These are phyloP conservation scores for Mortierella sp. DNA, from an alignment of 371 early-diverging fungal species.

Conservation along the genomic window DNA sequence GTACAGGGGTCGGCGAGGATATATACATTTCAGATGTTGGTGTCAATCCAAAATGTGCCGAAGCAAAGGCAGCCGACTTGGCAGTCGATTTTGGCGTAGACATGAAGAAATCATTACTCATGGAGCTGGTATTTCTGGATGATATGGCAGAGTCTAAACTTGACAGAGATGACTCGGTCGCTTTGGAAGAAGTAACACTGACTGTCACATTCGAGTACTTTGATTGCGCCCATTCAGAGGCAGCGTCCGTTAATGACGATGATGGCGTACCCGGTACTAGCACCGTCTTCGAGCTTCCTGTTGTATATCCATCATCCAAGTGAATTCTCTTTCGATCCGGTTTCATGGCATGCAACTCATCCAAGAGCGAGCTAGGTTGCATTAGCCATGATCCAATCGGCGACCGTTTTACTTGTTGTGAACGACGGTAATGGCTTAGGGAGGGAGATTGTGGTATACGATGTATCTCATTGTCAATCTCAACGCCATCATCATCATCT, in stretches of 20 bases:
- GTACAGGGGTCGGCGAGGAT: neutral
- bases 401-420: neutral
- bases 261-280: neutral
- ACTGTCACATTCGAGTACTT: neutral
- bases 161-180: neutral
- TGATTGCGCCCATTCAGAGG: neutral
- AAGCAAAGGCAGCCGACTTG: neutral
- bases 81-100: neutral
- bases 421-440: neutral
- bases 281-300: neutral
- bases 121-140: neutral
- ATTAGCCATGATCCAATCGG: neutral
- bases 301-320: neutral
- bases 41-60: neutral
- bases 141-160: neutral
- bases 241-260: no score
- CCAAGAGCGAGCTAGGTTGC: neutral
- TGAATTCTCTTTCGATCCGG: neutral
- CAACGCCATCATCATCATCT: neutral
- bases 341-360: neutral
- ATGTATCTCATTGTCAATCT: neutral
- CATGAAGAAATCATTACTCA: neutral
- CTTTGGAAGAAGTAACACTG: neutral
- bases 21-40: neutral
- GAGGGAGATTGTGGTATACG: slow-evolving; percentile 3